These are phyloP conservation scores for Rhodotorula sp. DNA, from an alignment of 1,284 basidiomycete species.

Conservation along the genomic window DNA sequence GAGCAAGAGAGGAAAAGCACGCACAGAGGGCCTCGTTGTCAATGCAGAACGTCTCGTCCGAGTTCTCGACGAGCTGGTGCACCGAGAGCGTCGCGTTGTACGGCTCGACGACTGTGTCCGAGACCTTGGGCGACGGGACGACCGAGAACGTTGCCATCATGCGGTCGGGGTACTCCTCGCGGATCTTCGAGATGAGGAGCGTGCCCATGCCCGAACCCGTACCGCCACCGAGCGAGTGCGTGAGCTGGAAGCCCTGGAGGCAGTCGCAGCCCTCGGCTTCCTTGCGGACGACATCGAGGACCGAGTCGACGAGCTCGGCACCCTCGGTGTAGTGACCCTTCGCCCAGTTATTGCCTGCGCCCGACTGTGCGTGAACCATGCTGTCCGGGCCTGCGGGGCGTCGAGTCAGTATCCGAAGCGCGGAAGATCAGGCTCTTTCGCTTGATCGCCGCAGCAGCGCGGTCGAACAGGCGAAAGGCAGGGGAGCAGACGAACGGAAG, in stretches of 20 bases:
- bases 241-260: conserved; percentile 64
- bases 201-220: conserved; percentile 66
- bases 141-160: conserved; percentile 67
- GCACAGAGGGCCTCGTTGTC: conserved; percentile 19
- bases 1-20: not conserved
- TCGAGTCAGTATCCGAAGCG: conserved; percentile 47
- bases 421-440: too few species aligned
- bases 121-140: conserved; percentile 62
- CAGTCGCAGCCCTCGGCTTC: conserved; percentile 62
- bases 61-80: conserved; percentile 64
- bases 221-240: conserved; percentile 64
- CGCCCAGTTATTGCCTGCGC: conserved; percentile 58
- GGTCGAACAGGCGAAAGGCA: conserved; percentile 29
- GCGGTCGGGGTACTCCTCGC: conserved; percentile 62
- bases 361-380: conserved; percentile 60
- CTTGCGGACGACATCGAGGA: conserved; percentile 67
- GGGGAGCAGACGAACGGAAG: conserved; percentile 49
- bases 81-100: conserved; percentile 65
- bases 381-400: conserved; percentile 61
- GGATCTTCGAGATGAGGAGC: conserved; percentile 63
- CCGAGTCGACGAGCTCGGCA: conserved; percentile 87
- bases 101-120: conserved; percentile 59
- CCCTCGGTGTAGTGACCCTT: conserved; percentile 76
- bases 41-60: conserved; percentile 20
- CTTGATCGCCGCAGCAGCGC: conserved; percentile 14